phyloP scores from a whole-genome alignment of 1,139 yeast species.

The Arxiozyma telluris region DNA sequence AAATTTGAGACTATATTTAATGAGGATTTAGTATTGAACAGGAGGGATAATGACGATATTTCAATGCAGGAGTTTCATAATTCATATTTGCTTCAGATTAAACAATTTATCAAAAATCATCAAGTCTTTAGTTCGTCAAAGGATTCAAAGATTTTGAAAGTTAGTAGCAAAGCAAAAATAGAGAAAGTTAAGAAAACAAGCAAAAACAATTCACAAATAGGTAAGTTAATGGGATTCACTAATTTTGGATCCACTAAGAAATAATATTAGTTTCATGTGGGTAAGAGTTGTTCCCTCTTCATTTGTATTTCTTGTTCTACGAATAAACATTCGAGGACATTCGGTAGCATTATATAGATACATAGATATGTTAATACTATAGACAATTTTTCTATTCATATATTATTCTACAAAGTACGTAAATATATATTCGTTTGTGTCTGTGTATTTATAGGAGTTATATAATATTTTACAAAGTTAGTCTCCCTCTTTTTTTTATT shows the following conservation, averaged over 20 bases:
- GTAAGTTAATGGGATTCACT: slow-evolving; percentile 46
- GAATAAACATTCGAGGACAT: neutral
- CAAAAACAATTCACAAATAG: slow-evolving; percentile 29
- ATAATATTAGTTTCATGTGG: slow-evolving; percentile 5
- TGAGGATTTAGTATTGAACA: slow-evolving; percentile 24
- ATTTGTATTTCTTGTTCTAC: neutral
- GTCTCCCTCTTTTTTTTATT: neutral
- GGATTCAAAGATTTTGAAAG: neutral
- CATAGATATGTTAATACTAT: no score
- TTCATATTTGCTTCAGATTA: slow-evolving; percentile 19
- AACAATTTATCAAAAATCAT: slow-evolving; percentile 18
- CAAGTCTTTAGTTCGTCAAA: neutral
- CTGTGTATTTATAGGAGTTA: neutral
- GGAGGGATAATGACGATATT: slow-evolving; percentile 31
- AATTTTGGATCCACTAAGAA: slow-evolving; percentile 37
- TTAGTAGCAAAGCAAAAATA: slow-evolving; percentile 21
- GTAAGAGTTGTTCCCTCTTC: neutral
- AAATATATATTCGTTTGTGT: neutral
- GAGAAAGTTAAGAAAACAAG: slow-evolving; percentile 14
- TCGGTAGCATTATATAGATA: no score
- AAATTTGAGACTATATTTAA: slow-evolving; percentile 32
- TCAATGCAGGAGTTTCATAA: slow-evolving; percentile 32
- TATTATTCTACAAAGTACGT: no score
- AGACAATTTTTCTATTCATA: no score
- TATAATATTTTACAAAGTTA: neutral